Percentiles rank a stretch among this genome's conserved stretches.
Evolutionary conservation across 306 rosid species (phyloP).

Genomic region (Lathyrus aphaca): DNA sequence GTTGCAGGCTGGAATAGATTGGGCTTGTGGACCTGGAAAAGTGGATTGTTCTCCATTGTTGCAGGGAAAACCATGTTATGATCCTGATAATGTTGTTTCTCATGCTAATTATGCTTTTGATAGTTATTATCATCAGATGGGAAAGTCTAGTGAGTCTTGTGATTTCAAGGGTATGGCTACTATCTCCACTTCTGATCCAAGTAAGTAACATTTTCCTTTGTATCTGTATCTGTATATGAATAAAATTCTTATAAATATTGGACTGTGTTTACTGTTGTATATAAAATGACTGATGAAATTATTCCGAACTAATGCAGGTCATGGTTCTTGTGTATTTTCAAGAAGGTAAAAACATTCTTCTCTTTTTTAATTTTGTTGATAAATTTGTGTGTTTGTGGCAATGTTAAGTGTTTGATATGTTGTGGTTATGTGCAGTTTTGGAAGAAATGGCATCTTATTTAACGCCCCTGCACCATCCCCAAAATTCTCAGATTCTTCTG

Average conservation of each 20-base stretch:
- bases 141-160: slow-evolving; percentile 61
- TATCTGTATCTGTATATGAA: too few relatives aligned
- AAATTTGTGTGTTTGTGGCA: slow-evolving; percentile 5
- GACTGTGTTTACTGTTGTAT: too few relatives aligned
- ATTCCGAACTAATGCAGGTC: slow-evolving; percentile 56
- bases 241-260: too few relatives aligned
- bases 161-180: slow-evolving; percentile 90
- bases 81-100: slow-evolving; percentile 74
- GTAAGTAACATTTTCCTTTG: slow-evolving; percentile 50
- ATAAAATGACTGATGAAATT: slow-evolving; percentile 1
- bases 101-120: slow-evolving; percentile 87
- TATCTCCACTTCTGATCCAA: slow-evolving; percentile 87
- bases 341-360: slow-evolving; percentile 56
- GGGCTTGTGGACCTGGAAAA: slow-evolving; percentile 98
- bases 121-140: slow-evolving; percentile 73
- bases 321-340: slow-evolving; percentile 63
- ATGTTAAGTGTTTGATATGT: slow-evolving; percentile 23
- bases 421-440: slow-evolving; percentile 55
- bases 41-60: slow-evolving; percentile 78
- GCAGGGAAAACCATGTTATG: slow-evolving; percentile 89
- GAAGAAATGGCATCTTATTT: slow-evolving; percentile 55
- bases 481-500: slow-evolving; percentile 64
- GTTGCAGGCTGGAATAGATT: slow-evolving; percentile 96
- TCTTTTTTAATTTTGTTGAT: slow-evolving; percentile 27
- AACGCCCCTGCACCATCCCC: slow-evolving; percentile 66